Percentiles rank a stretch among this genome's conserved stretches.
phyloP scores from a whole-genome alignment of 2,329 filamentous ascomycete genomes.

The Didymellaceae sp. region DNA sequence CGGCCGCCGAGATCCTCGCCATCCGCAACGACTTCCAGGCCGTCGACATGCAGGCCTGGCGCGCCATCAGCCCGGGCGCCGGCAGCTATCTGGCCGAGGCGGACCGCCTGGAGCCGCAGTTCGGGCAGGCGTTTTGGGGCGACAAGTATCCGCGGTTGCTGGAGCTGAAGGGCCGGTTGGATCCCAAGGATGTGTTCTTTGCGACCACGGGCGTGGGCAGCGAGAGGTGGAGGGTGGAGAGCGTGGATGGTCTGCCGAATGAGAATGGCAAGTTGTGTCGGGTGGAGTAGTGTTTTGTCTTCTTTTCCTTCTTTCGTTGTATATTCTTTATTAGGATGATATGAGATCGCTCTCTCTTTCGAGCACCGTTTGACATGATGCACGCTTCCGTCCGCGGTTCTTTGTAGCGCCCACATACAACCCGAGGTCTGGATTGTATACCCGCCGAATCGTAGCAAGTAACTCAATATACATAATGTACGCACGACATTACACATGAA shows the following conservation, averaged over 20 bases:
- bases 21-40: constrained; percentile 22
- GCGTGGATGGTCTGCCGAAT: constrained; percentile 42
- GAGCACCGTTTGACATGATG: too few species aligned
- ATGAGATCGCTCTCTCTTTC: too few species aligned
- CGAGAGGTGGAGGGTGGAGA: constrained; percentile 45
- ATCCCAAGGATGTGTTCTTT: constrained; percentile 46
- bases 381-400: too few species aligned
- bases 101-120: constrained; percentile 32
- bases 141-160: constrained; percentile 35
- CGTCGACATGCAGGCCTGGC: constrained; percentile 26
- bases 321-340: background rate
- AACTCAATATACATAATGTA: too few species aligned
- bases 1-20: constrained; percentile 22
- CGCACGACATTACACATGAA: too few species aligned
- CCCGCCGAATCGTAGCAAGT: too few species aligned
- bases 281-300: constrained; percentile 14
- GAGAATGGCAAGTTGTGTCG: constrained; percentile 47
- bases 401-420: too few species aligned
- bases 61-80: constrained; percentile 31
- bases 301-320: background rate
- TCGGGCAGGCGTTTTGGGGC: constrained; percentile 39
- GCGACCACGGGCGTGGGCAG: constrained; percentile 43
- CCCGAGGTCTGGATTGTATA: too few species aligned
- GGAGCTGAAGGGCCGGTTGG: constrained; percentile 34
- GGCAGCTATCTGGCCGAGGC: constrained; percentile 41